A percentile compares a stretch with the other conserved stretches of the same genome.
These are phyloP conservation scores for Backusella circina DNA, from an alignment of 192 early-diverging fungal genomes.

Conservation along the genomic window DNA sequence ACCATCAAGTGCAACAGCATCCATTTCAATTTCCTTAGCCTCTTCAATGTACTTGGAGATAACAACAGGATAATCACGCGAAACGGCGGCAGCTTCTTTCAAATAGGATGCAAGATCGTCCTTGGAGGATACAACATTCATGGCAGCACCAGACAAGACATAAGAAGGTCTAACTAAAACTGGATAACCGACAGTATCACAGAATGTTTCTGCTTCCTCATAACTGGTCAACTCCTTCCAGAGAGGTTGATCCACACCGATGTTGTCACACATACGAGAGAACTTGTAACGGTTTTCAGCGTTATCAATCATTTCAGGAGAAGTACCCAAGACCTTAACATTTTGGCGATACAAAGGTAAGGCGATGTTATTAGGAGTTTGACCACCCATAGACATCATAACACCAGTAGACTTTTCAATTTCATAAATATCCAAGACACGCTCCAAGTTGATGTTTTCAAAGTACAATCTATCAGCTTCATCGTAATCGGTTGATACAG, in stretches of 20 bases:
- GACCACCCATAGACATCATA: constrained; percentile 96
- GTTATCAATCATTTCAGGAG: constrained; percentile 94
- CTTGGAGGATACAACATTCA: constrained; percentile 90
- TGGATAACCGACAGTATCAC: constrained; percentile 86
- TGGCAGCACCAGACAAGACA: constrained; percentile 96
- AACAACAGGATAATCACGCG: constrained; percentile 92
- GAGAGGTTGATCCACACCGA: constrained; percentile 94
- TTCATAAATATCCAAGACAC: constrained; percentile 96
- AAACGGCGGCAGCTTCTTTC: constrained; percentile 88
- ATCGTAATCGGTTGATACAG: constrained; percentile 98
- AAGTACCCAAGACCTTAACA: constrained; percentile 92
- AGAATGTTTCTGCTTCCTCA: constrained; percentile 87
- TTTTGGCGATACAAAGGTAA: constrained; percentile 85
- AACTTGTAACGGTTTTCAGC: constrained; percentile 99
- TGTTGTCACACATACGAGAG: constrained; percentile 93
- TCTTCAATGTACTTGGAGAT: constrained; percentile 98
- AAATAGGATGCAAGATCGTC: constrained; percentile 85
- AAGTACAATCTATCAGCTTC: constrained; percentile 98
- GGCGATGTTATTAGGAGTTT: constrained; percentile 98
- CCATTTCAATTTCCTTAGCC: constrained; percentile 98
- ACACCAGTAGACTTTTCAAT: constrained; percentile 81
- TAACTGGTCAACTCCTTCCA: constrained; percentile 95
- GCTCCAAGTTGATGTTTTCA: constrained; percentile 91
- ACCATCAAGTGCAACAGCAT: constrained; percentile 92
- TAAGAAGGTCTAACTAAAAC: constrained; percentile 98